Base-by-base conservation (phyloP, 2,329 filamentous ascomycete genomes). In the Trichophyton simii region DNA sequence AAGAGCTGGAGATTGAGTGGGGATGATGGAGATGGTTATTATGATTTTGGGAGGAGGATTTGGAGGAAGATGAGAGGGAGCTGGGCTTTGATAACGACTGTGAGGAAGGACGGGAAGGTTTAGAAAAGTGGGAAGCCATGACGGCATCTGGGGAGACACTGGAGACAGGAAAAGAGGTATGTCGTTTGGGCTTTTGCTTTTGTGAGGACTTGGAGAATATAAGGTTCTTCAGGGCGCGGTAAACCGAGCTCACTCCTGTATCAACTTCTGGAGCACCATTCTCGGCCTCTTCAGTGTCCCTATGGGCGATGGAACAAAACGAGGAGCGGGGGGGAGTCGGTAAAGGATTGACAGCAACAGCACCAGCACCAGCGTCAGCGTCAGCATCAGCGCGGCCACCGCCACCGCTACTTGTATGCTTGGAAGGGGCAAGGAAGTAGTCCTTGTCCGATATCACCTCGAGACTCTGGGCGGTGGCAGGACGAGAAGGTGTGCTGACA, bases 71-170 rank as follows among this genome's bases (percentile, higher is more conserved):
- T 66, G 62, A 62, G 31, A 61, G 69, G 70, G 75, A 54, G 5
- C 34, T 11, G 28, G 48, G 28, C 8, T 31, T 11, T 28, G 48
- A 54, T 11, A 54, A n/a, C 20, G 55, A 57, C 13, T 57, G 55
- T 74, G 79, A 77, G 75, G 81, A 77, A 77, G 76, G 78, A 68
- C 79, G 79, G 70, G 80, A 81, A 66, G 87, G 86, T 64, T 86
- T 87, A 68, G 86, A 88, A 67, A 89, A 81, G 73, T 89, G 83
- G 66, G 80, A 78, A 72, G 85, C 86, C 75, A 83, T 79, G 68
- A 88, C 84, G 69, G 78, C 82, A 67, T 82, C 82, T 67, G 83
- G 83, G 68, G 87, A 81, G 68, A 86, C 78, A 70, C 80, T 83
- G 66, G 85, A 83, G 68, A 88, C 77, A 67, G 87, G 83, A 67